Evolutionary conservation across 2,329 filamentous ascomycete species (phyloP).

Genomic region (Ambrosiella xylebori): DNA sequence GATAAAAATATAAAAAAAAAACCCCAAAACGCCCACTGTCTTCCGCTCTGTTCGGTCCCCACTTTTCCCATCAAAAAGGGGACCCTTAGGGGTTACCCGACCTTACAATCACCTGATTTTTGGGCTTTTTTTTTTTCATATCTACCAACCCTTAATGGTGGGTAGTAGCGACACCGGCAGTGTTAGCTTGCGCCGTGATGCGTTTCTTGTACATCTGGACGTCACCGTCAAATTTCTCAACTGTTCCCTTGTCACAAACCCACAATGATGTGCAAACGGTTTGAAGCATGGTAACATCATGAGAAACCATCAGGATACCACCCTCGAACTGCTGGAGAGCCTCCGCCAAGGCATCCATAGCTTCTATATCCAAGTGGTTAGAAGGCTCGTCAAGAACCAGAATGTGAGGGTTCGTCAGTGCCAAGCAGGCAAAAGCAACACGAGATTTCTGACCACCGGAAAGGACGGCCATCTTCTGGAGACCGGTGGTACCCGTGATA

Average conservation of each 20-base stretch:
- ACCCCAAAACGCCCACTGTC: not conserved
- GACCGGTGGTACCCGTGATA: conserved; percentile 82
- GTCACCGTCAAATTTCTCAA: conserved; percentile 90
- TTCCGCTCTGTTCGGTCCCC: not conserved
- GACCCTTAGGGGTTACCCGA: conserved; percentile 1
- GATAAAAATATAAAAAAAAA: conserved; percentile 1
- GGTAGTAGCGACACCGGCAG: conserved; percentile 64
- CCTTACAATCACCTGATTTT: not conserved
- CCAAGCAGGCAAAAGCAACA: conserved; percentile 94
- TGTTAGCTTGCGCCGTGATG: conserved; percentile 76
- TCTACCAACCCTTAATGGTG: conserved; percentile 24
- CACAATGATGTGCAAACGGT: conserved; percentile 88
- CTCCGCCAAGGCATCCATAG: conserved; percentile 85
- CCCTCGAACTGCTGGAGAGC: conserved; percentile 79
- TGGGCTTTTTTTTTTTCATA: not conserved
- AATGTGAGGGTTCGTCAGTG: conserved; percentile 86
- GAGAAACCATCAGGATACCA: conserved; percentile 93
- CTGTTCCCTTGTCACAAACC: conserved; percentile 88
- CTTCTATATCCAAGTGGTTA: conserved; percentile 97
- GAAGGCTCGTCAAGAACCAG: conserved; percentile 95
- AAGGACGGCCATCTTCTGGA: conserved; percentile 86
- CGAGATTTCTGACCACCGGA: conserved; percentile 97
- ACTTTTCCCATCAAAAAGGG: conserved; percentile 4
- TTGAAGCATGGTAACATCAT: conserved; percentile 98
- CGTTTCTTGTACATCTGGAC: conserved; percentile 97